These are phyloP conservation scores for Calocybe indica DNA, from an alignment of 768 basidiomycete species.

Conservation along the genomic window DNA sequence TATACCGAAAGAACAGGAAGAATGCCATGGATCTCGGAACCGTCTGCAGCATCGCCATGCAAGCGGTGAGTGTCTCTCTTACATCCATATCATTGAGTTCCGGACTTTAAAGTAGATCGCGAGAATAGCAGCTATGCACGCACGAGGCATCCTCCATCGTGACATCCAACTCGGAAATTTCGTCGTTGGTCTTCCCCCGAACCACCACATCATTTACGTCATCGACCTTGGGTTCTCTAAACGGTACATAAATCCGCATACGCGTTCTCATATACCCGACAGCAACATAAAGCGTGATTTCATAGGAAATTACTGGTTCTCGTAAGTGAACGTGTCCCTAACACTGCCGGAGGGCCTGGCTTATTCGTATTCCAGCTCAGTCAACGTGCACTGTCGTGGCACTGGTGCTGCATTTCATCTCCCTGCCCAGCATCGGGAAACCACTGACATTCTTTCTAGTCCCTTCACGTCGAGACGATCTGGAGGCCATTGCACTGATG, in stretches of 20 bases:
- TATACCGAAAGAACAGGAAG: slow-evolving; percentile 36
- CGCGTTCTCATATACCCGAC: slow-evolving; percentile 66
- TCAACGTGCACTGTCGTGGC: slow-evolving; percentile 72
- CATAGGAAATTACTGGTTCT: slow-evolving; percentile 84
- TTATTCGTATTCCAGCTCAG: slow-evolving; percentile 33
- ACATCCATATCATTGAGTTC: slow-evolving; percentile 1
- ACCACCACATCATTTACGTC: slow-evolving; percentile 65
- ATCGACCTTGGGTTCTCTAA: slow-evolving; percentile 87
- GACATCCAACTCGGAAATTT: slow-evolving; percentile 81
- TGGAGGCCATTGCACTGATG: slow-evolving; percentile 75
- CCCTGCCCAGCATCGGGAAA: slow-evolving; percentile 3
- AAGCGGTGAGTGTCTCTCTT: slow-evolving; percentile 47
- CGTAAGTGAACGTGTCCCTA: slow-evolving; percentile 22
- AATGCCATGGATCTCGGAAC: slow-evolving; percentile 58
- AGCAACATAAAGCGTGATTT: slow-evolving; percentile 65
- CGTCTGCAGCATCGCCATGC: slow-evolving; percentile 70
- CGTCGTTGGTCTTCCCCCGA: slow-evolving; percentile 53
- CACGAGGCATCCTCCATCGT: slow-evolving; percentile 65
- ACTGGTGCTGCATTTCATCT: slow-evolving; percentile 40
- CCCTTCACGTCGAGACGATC: slow-evolving; percentile 72
- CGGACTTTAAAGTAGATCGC: slow-evolving; percentile 42
- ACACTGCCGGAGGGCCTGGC: too few species aligned
- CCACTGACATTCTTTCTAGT: slow-evolving; percentile 33
- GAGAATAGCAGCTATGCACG: slow-evolving; percentile 73
- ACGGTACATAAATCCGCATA: slow-evolving; percentile 61